Evolutionary conservation across 805 yeast species (phyloP), one percentile per base, ranked within the genome.

Genomic region (Lipomyces spencermartinsiae): DNA sequence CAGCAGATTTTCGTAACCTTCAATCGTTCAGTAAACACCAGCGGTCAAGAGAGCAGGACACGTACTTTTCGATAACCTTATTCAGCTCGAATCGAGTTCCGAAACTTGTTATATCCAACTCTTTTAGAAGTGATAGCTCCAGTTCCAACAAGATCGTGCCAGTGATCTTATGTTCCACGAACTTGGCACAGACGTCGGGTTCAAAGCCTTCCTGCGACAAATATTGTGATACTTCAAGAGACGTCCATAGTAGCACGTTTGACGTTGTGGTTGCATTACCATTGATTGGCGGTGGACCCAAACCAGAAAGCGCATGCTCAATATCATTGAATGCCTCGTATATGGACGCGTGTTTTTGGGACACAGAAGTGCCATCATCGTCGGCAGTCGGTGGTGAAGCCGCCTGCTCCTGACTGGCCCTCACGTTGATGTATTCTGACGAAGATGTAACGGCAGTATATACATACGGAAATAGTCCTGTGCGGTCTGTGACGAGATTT

Each of bases 61-160:
- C 61, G 4, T 46, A 59, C 49, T 87, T 85, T 77, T 92, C 97
- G 74, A 95, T 94, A 76, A 92, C 97, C 76, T 92, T 93, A 78
- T 87, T 89, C 59, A 95, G 86, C 77, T 93, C 97, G 79, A 93
- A 95, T 71, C 99, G 85, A 0, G 97, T 93, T 34, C 99, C 99
- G 80, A 95, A 95, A 3, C 97, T 91, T 60, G 87, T 84, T 62
- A 95, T 94, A 65, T 93, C 99, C 66, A 95, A 82, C 78, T 95
- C 99, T 77, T 94, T 95, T 74, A 95, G 83, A 74, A 91, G 91
- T 0, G 92, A 85, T 69, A 94, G 83, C 75, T 94, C 98, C 70
- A 95, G 83, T 78, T 93, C 96, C 63, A 95, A 82, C 58, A 95
- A 79, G 63, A 95, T 94, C 5, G 87, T 81, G 35, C 99, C 99